Evolutionary conservation across 768 basidiomycete genomes (phyloP).

Genomic region (Lanmaoa pseudosensibilis): DNA sequence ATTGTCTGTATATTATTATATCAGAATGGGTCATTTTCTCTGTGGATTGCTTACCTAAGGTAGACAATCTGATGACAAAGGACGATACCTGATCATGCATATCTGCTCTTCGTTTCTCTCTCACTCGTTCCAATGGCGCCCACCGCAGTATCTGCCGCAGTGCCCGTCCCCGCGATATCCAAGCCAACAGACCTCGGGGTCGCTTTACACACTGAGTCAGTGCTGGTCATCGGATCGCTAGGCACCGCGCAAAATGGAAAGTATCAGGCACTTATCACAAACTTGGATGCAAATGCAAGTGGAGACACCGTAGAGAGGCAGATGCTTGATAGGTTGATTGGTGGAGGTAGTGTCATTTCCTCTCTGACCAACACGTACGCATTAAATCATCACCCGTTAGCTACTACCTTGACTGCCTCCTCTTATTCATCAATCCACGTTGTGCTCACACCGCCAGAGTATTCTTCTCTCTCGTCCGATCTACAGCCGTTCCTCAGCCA

Average conservation of each 20-base stretch:
- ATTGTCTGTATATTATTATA: slow-evolving; percentile 6
- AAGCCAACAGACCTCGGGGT: slow-evolving; percentile 27
- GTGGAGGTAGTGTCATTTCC: slow-evolving; percentile 54
- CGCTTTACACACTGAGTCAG: slow-evolving; percentile 41
- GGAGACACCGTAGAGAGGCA: slow-evolving; percentile 65
- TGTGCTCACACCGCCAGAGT: slow-evolving; percentile 63
- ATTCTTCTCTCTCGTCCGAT: slow-evolving; percentile 53
- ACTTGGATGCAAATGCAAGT: slow-evolving; percentile 46
- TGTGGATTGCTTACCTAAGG: slow-evolving; percentile 22
- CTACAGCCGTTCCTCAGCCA: slow-evolving; percentile 58
- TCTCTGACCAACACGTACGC: neutral
- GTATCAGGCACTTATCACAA: slow-evolving; percentile 69
- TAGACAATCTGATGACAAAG: slow-evolving; percentile 23
- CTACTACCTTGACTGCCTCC: slow-evolving; percentile 52
- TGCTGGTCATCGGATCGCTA: slow-evolving; percentile 76
- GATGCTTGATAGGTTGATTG: slow-evolving; percentile 79
- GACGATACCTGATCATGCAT: neutral
- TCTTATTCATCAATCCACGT: slow-evolving; percentile 68
- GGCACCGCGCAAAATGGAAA: slow-evolving; percentile 75
- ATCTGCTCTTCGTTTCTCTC: neutral
- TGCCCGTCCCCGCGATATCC: slow-evolving; percentile 15
- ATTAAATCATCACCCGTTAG: slow-evolving; percentile 37
- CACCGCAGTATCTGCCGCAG: slow-evolving; percentile 46
- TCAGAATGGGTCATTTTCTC: neutral
- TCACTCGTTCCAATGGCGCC: slow-evolving; percentile 52